These are phyloP conservation scores for Fusarium austroafricanum DNA, from an alignment of 2,329 filamentous ascomycete genomes.

Conservation along the genomic window DNA sequence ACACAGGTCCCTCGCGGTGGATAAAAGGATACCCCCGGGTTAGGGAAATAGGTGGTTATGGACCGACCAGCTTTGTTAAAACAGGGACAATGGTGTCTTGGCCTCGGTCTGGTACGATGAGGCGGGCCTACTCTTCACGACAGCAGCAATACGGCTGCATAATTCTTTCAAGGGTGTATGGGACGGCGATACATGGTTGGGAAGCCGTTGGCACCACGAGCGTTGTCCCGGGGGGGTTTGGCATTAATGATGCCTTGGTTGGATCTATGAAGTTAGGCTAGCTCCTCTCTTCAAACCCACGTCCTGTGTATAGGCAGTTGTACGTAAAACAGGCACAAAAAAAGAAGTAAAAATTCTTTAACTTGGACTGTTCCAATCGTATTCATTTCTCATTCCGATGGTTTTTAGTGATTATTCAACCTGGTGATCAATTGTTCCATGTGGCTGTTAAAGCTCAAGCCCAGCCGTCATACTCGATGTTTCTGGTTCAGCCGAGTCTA, in stretches of 20 bases:
- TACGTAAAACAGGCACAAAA: constrained; percentile 52
- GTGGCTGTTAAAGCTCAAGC: not conserved
- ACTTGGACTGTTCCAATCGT: constrained; percentile 25
- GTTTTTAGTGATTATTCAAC: not conserved
- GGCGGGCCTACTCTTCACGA: constrained; percentile 46
- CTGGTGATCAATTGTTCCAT: not conserved
- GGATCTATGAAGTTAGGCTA: constrained; percentile 40
- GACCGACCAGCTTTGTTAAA: constrained; percentile 32
- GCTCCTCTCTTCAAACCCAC: constrained; percentile 40
- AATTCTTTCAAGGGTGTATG: constrained; percentile 46
- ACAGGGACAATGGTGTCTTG: constrained; percentile 42
- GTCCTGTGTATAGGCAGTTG: constrained; percentile 55
- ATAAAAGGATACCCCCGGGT: constrained; percentile 44
- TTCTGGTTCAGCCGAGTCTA: constrained; percentile 3
- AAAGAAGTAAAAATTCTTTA: constrained; percentile 52
- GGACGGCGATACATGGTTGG: constrained; percentile 25
- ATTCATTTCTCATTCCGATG: constrained; percentile 28
- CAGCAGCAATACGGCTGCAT: constrained; percentile 46
- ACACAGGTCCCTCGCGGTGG: constrained; percentile 42
- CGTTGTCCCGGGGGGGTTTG: constrained; percentile 40
- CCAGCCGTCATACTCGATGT: not conserved
- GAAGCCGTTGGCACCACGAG: constrained; percentile 20
- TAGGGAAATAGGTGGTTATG: constrained; percentile 35
- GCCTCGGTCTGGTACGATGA: constrained; percentile 47
- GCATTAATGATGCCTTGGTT: constrained; percentile 39